Conservation (phyloP, 352 stramenopile species). For the Phytopythium cucurbitacearum region DNA sequence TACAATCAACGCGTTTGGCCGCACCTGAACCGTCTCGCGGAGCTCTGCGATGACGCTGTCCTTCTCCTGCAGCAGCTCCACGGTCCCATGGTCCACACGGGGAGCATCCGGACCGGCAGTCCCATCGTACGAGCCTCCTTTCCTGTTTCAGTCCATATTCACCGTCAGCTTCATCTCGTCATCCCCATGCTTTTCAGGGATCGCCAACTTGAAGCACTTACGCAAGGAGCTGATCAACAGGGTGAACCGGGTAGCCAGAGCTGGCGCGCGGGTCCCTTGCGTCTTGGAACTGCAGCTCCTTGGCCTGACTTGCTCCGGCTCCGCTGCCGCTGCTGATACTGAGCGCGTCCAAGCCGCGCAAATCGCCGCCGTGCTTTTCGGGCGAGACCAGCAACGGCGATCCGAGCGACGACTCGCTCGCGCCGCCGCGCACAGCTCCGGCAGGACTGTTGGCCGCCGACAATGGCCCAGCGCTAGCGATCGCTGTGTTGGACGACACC, state of each 20-base stretch:
- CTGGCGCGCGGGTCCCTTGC: neutral
- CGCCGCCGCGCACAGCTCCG: neutral
- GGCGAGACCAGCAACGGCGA: too few relatives aligned
- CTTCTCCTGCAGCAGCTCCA: constrained; percentile 45
- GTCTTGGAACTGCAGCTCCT: neutral
- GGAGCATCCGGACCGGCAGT: neutral
- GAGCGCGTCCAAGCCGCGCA: neutral
- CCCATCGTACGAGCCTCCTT: neutral
- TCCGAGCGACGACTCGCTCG: neutral
- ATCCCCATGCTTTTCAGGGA: neutral
- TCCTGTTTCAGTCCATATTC: neutral
- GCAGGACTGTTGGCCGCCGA: neutral
- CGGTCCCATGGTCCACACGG: neutral
- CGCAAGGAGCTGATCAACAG: neutral
- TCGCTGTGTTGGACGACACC: constrained; percentile 17
- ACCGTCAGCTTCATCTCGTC: neutral
- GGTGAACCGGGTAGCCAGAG: constrained; percentile 4
- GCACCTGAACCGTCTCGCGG: constrained; percentile 81
- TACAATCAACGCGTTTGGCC: neutral
- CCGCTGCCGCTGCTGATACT: neutral
- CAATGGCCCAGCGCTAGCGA: constrained; percentile 11
- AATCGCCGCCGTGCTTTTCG: too few relatives aligned
- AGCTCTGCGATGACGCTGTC: constrained; percentile 84
- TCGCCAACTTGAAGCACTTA: neutral
- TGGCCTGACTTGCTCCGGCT: constrained; percentile 1